Evolutionary conservation across 1,139 yeast genomes (phyloP).

Genomic region (Taphrina wiesneri): DNA sequence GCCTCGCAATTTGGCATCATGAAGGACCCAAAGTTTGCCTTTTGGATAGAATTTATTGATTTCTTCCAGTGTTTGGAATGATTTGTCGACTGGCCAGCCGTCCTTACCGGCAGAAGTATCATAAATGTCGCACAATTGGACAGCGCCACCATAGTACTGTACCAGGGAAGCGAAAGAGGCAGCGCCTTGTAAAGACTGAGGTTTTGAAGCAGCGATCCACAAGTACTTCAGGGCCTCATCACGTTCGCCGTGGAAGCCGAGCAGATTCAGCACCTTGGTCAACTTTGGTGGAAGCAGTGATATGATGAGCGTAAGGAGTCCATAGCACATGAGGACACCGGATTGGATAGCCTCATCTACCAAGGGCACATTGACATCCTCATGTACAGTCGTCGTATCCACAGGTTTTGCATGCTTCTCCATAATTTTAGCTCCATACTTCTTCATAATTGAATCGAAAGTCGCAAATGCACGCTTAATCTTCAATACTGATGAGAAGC

Average conservation of each 20-base stretch:
- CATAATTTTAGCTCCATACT: constrained; percentile 15
- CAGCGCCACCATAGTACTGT: constrained; percentile 81
- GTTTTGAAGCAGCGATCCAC: constrained; percentile 78
- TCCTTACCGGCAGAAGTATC: constrained; percentile 37
- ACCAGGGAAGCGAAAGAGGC: constrained; percentile 78
- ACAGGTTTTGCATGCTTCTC: constrained; percentile 3
- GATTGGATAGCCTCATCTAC: constrained; percentile 33
- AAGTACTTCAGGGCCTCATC: constrained; percentile 79
- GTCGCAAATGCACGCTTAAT: constrained; percentile 27
- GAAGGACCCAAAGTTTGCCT: constrained; percentile 88
- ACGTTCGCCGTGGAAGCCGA: constrained; percentile 85
- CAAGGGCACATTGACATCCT: constrained; percentile 21
- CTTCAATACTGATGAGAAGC: constrained; percentile 25
- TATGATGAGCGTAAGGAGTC: constrained; percentile 60
- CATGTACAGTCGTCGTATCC: neutral
- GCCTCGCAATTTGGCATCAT: constrained; percentile 84
- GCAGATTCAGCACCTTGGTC: constrained; percentile 82
- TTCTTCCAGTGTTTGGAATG: constrained; percentile 42
- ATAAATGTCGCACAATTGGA: constrained; percentile 83
- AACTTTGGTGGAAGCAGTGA: constrained; percentile 90
- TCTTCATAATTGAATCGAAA: constrained; percentile 33
- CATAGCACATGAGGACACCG: constrained; percentile 21
- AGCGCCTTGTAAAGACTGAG: constrained; percentile 83
- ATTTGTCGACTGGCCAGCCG: constrained; percentile 34
- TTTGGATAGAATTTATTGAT: constrained; percentile 61